Conservation (phyloP, 2,329 filamentous ascomycete species). For the Diaporthe ilicicola region DNA sequence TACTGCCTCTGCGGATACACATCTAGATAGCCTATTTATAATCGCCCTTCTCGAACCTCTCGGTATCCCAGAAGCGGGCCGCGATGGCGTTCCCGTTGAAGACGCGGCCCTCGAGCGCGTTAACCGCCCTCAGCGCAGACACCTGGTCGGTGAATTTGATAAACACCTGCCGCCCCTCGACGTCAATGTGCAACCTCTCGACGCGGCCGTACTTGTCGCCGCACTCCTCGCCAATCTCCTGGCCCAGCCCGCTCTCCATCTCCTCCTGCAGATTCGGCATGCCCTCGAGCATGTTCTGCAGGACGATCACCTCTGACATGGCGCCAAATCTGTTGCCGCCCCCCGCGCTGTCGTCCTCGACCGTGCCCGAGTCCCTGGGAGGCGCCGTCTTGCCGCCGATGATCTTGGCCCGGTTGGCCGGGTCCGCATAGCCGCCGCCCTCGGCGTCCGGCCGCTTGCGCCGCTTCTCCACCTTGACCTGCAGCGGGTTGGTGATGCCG, state of each 20-base stretch:
- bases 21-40: constrained; percentile 46
- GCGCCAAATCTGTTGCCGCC: constrained; percentile 64
- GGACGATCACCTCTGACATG: constrained; percentile 84
- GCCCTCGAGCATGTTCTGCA: constrained; percentile 86
- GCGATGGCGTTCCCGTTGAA: constrained; percentile 88
- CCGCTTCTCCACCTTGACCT: constrained; percentile 85
- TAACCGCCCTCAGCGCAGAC: constrained; percentile 88
- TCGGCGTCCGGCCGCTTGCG: constrained; percentile 82
- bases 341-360: constrained; percentile 34
- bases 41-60: constrained; percentile 79
- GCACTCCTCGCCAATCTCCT: constrained; percentile 96
- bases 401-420: constrained; percentile 78
- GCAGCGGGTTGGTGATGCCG: constrained; percentile 86
- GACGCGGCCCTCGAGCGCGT: constrained; percentile 84
- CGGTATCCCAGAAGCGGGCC: constrained; percentile 83
- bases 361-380: constrained; percentile 4
- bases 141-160: constrained; percentile 91
- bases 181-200: constrained; percentile 79
- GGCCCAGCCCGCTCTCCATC: constrained; percentile 77
- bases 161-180: constrained; percentile 75
- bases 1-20: neutral
- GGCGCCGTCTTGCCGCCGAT: constrained; percentile 71
- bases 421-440: constrained; percentile 79
- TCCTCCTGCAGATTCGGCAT: constrained; percentile 81
- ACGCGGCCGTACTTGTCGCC: constrained; percentile 87